phyloP scores from a whole-genome alignment of 2,329 filamentous ascomycete species.

The Cladorrhinum sp. region DNA sequence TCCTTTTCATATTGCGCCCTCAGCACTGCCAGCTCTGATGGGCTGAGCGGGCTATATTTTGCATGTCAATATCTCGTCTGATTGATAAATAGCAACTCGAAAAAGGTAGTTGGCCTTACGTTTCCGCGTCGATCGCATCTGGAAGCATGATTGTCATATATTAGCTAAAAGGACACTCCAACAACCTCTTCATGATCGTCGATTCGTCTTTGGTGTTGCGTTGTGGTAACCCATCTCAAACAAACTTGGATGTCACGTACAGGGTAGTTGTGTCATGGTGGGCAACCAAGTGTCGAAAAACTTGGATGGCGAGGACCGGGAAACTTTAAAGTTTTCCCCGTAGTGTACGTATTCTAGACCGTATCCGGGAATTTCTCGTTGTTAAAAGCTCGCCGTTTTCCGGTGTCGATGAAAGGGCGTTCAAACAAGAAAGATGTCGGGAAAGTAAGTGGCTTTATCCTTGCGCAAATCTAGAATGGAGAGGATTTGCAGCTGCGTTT shows the following conservation, averaged over 20 bases:
- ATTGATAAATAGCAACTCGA: too few relatives aligned
- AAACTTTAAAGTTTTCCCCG: background rate
- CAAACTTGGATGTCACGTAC: constrained; percentile 17
- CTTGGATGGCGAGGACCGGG: background rate
- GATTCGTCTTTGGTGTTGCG: constrained; percentile 17
- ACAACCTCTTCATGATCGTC: background rate
- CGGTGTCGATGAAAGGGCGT: background rate
- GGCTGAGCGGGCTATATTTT: constrained; percentile 65
- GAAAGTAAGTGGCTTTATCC: background rate
- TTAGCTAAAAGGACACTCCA: constrained; percentile 16
- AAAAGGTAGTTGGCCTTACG: constrained; percentile 48
- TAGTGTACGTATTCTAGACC: background rate
- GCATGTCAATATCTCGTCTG: background rate
- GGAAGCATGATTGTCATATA: constrained; percentile 21
- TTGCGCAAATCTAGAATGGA: background rate
- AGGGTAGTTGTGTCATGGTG: constrained; percentile 30
- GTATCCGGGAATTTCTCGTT: background rate
- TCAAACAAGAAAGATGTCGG: background rate
- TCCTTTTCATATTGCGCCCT: constrained; percentile 96
- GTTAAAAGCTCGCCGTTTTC: background rate
- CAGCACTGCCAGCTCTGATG: constrained; percentile 87
- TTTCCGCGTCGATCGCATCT: constrained; percentile 98
- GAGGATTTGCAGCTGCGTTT: background rate
- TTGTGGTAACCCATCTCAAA: background rate
- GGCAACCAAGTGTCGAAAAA: background rate